Conservation (phyloP, 805 yeast species). For the Candida vaughaniae region DNA sequence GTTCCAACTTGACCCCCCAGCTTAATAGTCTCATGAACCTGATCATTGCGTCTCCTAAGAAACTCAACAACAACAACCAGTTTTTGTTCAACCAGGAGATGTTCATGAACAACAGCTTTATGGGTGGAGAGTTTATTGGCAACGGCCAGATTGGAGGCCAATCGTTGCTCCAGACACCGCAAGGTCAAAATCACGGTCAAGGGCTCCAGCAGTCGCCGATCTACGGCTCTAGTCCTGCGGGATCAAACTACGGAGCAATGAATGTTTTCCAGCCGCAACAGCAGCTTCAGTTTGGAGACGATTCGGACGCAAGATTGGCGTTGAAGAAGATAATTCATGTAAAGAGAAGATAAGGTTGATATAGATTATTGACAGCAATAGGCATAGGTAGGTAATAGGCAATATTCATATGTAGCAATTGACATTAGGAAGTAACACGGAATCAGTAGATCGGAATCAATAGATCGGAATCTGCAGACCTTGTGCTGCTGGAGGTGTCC, state of each 20-base stretch:
- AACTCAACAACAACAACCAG: constrained; percentile 15
- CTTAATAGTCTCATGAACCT: constrained; percentile 41
- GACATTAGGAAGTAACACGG: too few relatives aligned
- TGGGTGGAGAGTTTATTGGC: background rate
- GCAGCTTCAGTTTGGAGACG: constrained; percentile 17
- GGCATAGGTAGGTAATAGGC: too few relatives aligned
- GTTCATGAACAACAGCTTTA: constrained; percentile 12
- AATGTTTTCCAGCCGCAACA: constrained; percentile 1
- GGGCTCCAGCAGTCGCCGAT: background rate
- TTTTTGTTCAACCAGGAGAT: constrained; percentile 25
- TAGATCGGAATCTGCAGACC: too few relatives aligned
- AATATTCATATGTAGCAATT: too few relatives aligned
- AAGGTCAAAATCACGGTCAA: background rate
- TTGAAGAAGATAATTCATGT: constrained; percentile 35
- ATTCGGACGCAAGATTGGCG: constrained; percentile 39
- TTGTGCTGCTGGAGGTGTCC: too few relatives aligned
- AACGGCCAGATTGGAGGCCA: background rate
- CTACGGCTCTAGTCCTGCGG: background rate
- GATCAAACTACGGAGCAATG: constrained; percentile 2
- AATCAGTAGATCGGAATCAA: too few relatives aligned
- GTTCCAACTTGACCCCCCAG: constrained; percentile 39
- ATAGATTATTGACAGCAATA: too few relatives aligned
- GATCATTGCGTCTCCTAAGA: constrained; percentile 34
- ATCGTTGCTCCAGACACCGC: background rate
- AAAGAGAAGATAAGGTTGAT: constrained; percentile 21